These are phyloP conservation scores for Blumeria hordei DNA, from an alignment of 2,329 filamentous ascomycete species.

Conservation along the genomic window DNA sequence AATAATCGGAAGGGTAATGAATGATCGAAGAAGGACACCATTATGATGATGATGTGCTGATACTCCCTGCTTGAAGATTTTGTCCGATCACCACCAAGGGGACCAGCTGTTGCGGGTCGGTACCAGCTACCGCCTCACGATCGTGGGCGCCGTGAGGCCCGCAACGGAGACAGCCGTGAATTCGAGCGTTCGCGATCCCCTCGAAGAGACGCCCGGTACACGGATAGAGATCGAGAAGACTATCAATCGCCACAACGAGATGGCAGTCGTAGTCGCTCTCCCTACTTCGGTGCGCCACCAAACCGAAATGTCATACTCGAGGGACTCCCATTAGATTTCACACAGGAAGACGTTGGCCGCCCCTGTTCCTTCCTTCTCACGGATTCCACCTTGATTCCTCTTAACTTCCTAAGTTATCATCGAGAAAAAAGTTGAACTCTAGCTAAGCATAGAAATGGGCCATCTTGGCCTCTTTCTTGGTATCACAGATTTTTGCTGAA, in stretches of 20 bases:
- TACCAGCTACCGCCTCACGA: conserved; percentile 6
- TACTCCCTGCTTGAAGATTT: conserved; percentile 15
- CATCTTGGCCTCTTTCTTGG: conserved; percentile 12
- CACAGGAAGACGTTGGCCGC: conserved; percentile 26
- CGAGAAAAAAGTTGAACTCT: conserved; percentile 14
- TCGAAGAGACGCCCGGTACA: conserved; percentile 14
- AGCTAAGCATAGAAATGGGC: conserved; percentile 16
- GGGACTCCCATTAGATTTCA: conserved; percentile 24
- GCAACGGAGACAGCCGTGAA: conserved; percentile 13
- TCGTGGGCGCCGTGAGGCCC: conserved; percentile 12
- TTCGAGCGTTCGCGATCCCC: conserved; percentile 18
- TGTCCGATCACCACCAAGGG: conserved; percentile 12
- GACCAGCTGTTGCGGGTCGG: conserved; percentile 6
- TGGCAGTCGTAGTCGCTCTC: conserved; percentile 14
- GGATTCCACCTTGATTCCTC: conserved; percentile 6
- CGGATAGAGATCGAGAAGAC: conserved; percentile 15
- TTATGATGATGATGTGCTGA: conserved; percentile 14
- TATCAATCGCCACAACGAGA: conserved; percentile 13
- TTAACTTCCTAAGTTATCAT: conserved; percentile 15
- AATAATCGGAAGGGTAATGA: conserved; percentile 16
- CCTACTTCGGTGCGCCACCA: conserved; percentile 16
- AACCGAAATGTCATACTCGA: conserved; percentile 30
- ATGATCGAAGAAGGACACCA: conserved; percentile 10
- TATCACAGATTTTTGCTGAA: conserved; percentile 29
- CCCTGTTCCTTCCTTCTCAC: conserved; percentile 13